Percentiles rank a stretch among this genome's conserved stretches.
phyloP scores from a whole-genome alignment of 257 asterid species.

The Linderniella brevidens region DNA sequence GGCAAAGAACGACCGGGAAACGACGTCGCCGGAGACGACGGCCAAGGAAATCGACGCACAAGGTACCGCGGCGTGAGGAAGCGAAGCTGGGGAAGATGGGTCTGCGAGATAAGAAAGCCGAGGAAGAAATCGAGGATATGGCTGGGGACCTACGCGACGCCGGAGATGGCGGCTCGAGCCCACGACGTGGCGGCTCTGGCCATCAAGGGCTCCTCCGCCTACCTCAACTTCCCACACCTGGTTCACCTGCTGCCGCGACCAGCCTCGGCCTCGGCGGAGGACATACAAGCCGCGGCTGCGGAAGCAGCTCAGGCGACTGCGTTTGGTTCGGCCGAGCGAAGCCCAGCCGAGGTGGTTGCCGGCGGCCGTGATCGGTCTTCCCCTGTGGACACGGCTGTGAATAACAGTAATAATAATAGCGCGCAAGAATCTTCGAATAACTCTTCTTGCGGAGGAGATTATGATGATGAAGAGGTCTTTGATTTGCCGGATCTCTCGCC shows the following conservation, averaged over 20 bases:
- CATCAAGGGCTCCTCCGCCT: conserved; percentile 56
- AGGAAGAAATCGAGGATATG: conserved; percentile 70
- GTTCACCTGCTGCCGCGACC: conserved; percentile 46
- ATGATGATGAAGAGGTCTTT: conserved; percentile 16
- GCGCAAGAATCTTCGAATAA: too few species aligned
- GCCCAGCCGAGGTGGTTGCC: background rate
- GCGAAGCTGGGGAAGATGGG: conserved; percentile 80
- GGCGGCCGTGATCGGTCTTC: background rate
- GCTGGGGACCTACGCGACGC: conserved; percentile 59
- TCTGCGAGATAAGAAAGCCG: conserved; percentile 76
- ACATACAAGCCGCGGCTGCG: conserved; percentile 30
- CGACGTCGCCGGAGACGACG: too few species aligned
- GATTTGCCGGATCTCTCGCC: conserved; percentile 44
- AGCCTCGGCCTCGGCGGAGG: conserved; percentile 47
- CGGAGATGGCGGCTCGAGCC: conserved; percentile 86
- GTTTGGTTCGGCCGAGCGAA: conserved; percentile 34
- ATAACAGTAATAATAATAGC: too few species aligned
- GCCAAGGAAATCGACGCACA: conserved; percentile 3
- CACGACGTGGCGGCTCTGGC: conserved; percentile 83
- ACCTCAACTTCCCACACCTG: conserved; percentile 53
- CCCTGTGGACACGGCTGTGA: conserved; percentile 2
- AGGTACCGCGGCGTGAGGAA: conserved; percentile 44
- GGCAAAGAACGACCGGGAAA: too few species aligned
- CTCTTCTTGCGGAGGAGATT: too few species aligned
- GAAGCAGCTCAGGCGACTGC: conserved; percentile 57